Base-by-base conservation (phyloP, 2,329 filamentous ascomycete species). In the Sarocladium strictum region DNA sequence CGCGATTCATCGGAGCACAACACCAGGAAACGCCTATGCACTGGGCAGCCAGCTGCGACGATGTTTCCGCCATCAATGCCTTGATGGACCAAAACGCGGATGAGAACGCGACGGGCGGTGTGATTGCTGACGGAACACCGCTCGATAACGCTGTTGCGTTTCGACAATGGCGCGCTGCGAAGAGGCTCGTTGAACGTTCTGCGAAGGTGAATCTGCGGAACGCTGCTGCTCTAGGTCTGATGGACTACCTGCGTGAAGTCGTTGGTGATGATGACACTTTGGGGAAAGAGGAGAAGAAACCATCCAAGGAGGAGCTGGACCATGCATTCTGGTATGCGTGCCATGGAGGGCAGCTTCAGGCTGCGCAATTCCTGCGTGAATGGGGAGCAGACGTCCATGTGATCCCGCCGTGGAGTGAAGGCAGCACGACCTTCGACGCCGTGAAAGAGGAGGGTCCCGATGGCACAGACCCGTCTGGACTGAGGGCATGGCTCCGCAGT, bases 331-430 rank as follows among this genome's bases (percentile, higher is more conserved):
- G 58, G 58, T 57, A 57, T 38, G 58, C 58, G 19, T 58, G 57
- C 47, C 57, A 60, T 51, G 58, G 57, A 23, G 56, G 57, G 6
- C 57, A 58, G 53, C 49, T 56, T 12, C 52, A 43, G 7, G 53
- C 57, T 12, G 58, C 57, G 14, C 29, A 56, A 38, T 58, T 56
- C 21, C 19, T 60, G 10, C 50, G 52, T 26, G 38, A 21, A 19
- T 33, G 52, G 12, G 58, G 58, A 3, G 53, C 47, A 3, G 37
- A 54, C 37, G 38, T 53, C 21, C 52, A 60, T 45, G 29, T 45
- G 15, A 29, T 54, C 29, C 57, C 58, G 38, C 55, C 57, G 3
- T 89, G 86, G 86, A 27, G 43, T n/a, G 23, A 47, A 27, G 43
- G 24, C 12, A 17, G 12, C 85, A 84, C 21, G 84, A 24, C 15